A percentile compares a stretch with the other conserved stretches of the same genome.
These are phyloP conservation scores for Themeda triandra DNA, from an alignment of 176 grass and related monocot genomes.

Conservation along the genomic window DNA sequence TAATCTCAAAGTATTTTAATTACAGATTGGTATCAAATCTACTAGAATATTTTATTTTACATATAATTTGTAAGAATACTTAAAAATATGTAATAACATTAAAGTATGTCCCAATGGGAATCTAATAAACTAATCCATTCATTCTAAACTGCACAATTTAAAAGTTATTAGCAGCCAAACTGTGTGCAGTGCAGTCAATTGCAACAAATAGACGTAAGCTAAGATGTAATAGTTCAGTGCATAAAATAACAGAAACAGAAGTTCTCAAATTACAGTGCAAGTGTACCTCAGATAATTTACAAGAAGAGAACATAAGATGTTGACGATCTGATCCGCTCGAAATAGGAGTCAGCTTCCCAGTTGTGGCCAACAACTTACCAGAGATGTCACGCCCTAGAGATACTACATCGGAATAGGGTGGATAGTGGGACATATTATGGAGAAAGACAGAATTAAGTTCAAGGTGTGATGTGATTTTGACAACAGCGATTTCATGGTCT, in stretches of 20 bases:
- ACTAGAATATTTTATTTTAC: not conserved
- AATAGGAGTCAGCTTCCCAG: not conserved
- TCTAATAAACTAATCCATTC: not conserved
- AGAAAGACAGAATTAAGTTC: too few relatives aligned
- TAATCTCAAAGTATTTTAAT: not conserved
- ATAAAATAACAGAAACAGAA: not conserved
- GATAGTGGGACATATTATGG: too few relatives aligned
- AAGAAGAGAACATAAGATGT: not conserved
- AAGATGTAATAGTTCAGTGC: not conserved
- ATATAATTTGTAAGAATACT: not conserved
- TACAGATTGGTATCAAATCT: not conserved
- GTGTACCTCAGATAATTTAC: conserved; percentile 18
- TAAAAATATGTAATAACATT: not conserved
- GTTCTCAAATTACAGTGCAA: not conserved
- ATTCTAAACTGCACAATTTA: not conserved
- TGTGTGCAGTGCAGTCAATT: not conserved
- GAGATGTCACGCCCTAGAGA: not conserved
- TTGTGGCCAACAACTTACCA: not conserved
- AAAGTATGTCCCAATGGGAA: not conserved
- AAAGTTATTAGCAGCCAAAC: not conserved
- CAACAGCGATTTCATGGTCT: too few relatives aligned
- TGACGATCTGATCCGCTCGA: not conserved
- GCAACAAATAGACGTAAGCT: not conserved
- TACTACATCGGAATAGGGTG: not conserved
- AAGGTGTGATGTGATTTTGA: too few relatives aligned